Evolutionary conservation across 2,329 filamentous ascomycete genomes (phyloP), one percentile per base, ranked within the genome.

Genomic region (Capronia americana): DNA sequence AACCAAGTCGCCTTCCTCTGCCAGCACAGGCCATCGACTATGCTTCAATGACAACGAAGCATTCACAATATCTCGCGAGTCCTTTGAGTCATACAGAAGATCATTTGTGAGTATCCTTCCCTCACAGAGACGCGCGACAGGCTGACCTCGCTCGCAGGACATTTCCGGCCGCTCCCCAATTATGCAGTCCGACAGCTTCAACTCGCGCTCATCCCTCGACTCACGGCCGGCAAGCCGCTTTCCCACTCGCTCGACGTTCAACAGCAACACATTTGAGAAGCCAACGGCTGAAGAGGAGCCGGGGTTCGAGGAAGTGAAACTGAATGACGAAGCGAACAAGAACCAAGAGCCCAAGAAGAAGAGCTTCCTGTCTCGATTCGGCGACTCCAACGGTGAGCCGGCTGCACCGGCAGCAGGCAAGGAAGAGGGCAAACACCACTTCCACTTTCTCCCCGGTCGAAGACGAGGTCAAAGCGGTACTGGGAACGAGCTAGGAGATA

Each of bases 21-120:
- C 81, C 24, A 81, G 81, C 66, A 84, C 83, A 32, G 86, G 86
- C 70, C 85, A 87, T 75, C 82, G 86, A 64, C 88, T 85, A 75
- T 87, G 90, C 73, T 82, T 92, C 66, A 88, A 89, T 73, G 92
- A 96, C 69, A 93, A 93, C 73, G 94, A 98, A 76, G 93, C 91
- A 14, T 98, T 98, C 77, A 92, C 91, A 70, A 98, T 98, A 77
- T 97, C 93, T 44, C 87, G 94, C 74, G 95, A 98, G 80, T 97
- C 93, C 1, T 98, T 98, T 75, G 95, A 98, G 77, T 97, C 93
- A 2, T 98, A 98, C 80, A 86, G 95, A 70, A 88, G 95, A 74
- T 97, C 93, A 70, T 98, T 98, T 82, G 94, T 97, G 86, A 73
- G 90, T 84, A 34, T 32, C 54, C 57, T 50, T 17, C 50, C 59